Evolutionary conservation across 495 filamentous ascomycete genomes (phyloP), one percentile per base, ranked within the genome.

Genomic region (Penicillium diatomitis): DNA sequence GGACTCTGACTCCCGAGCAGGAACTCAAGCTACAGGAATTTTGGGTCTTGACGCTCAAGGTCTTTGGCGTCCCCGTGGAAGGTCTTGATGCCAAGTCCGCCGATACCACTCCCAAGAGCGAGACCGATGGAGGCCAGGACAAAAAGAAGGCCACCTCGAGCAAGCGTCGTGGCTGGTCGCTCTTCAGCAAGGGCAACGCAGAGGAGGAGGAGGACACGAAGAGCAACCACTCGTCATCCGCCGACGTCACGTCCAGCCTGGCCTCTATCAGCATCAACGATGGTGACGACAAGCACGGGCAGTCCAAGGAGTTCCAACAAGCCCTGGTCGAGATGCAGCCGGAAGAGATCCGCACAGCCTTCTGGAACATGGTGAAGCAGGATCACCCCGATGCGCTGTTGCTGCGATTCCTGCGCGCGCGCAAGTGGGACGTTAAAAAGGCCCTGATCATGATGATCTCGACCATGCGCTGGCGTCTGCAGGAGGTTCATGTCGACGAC

Each of bases 291-390:
- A 97, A 98, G 71, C 90, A 94, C 65, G 88, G 89, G 31, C 88
- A 91, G 61, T 85, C 77, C 4, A 91, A 91, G 71, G 82, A 87
- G 27, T 97, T 88, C 65, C 79, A 87, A 53, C 79, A 88, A 31
- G 86, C 88, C 0, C 66, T 97, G 3, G 82, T 83, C 9, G 84
- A 76, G 37, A 76, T 87, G 54, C 70, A 81, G 3, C 88, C 91
- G 3, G 87, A 90, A 54, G 76, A 85, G 43, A 78, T 98, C 52
- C 79, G 92, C 30, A 72, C 75, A 2, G 83, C 88, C 3, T 88
- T 96, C 67, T 98, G 92, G 92, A 78, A 73, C 49, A 96, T 98
- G 92, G 81, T 91, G 33, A 97, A 97, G 71, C 85, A 89, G 55
- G 94, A 98, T 62, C 78, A 96, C 64, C 92, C 92, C 2, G 92